Evolutionary conservation across 2,329 filamentous ascomycete genomes (phyloP), one percentile per base, ranked within the genome.

Genomic region (Calonectria multiphialidica): DNA sequence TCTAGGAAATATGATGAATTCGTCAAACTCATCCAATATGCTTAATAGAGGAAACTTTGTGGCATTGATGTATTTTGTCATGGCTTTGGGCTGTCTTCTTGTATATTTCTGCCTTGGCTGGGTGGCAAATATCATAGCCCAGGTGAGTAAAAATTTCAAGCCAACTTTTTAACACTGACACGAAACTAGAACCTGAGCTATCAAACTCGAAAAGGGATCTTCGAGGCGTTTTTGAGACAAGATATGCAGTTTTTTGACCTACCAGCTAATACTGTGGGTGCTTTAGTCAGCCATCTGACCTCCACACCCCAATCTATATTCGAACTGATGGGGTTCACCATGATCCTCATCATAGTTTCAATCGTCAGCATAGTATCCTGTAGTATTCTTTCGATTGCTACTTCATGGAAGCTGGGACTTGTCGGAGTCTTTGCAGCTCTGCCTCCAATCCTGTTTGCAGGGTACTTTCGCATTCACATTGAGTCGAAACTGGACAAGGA

Each of bases 1-100:
- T 9, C 8, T 50, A 30, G 47, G 47, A 50, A 50, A 50, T 12
- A 50, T 50, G 47, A 50, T 50, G 47, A 25, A 50, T 30, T 50
- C 47, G 10, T 16, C 47, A 18, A n/a, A 8, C 15, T 18, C 47
- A 3, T 50, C 47, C 13, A 30, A 30, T 12, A 50, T 50, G 47
- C 12, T 15, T 30, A 50, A 28, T 10, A 13, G 47, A 10, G 47
- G 47, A n/a, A 50, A 50, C 7, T 50, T 50, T 12, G 47, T 50
- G 16, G 47, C 47, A 8, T 25, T 50, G 23, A 90, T 90, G 88
- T 90, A 90, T 70, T 85, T 89, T 42, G 81, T 89, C 2, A 74
- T 88, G 45, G 86, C 87, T 4, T 77, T 83, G 2, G 87, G 82
- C 3, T 81, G 82, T 16, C 80, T 87, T 0, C 40, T 87, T 0